A percentile compares a stretch with the other conserved stretches of the same genome.
Conservation (phyloP, 2,329 filamentous ascomycete species). For the Aureobasidium sp. region DNA sequence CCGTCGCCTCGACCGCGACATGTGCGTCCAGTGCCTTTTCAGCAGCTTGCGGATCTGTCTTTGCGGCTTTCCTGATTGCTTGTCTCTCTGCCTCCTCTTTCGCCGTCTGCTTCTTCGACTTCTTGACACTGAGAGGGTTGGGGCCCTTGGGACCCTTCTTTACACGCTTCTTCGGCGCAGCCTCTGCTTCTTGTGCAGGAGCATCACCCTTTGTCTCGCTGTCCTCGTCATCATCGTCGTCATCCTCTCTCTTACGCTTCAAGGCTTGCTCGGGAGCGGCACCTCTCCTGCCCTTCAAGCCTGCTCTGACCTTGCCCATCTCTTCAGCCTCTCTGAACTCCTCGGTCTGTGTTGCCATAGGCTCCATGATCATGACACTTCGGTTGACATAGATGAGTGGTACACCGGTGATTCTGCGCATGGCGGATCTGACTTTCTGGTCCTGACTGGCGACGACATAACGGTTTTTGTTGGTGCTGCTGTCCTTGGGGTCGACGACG, state of each 20-base stretch:
- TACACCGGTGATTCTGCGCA: conserved; percentile 62
- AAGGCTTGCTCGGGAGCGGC: conserved; percentile 15
- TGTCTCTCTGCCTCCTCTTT: conserved; percentile 15
- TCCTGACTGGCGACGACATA: conserved; percentile 74
- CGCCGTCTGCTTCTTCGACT: conserved; percentile 47
- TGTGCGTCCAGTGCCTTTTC: conserved; percentile 18
- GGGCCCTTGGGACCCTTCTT: conserved; percentile 57
- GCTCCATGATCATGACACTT: conserved; percentile 71
- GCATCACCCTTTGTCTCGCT: conserved; percentile 36
- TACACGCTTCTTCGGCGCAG: conserved; percentile 45
- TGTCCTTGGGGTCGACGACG: conserved; percentile 71
- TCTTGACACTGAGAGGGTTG: conserved; percentile 64
- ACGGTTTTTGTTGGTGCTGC: conserved; percentile 64
- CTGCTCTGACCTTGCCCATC: conserved; percentile 63
- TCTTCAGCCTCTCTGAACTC: conserved; percentile 60
- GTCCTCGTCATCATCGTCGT: conserved; percentile 19
- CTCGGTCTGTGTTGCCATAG: conserved; percentile 62
- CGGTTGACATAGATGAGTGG: conserved; percentile 71
- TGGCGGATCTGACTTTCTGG: conserved; percentile 50
- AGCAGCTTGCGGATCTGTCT: conserved; percentile 22
- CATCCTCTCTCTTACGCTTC: conserved; percentile 27
- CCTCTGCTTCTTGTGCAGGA: conserved; percentile 28
- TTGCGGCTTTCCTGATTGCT: conserved; percentile 19
- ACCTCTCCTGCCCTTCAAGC: conserved; percentile 41
- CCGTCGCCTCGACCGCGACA: not conserved